Evolutionary conservation across 78 protist genomes (phyloP).

Genomic region (Dictyostelium purpureum): DNA sequence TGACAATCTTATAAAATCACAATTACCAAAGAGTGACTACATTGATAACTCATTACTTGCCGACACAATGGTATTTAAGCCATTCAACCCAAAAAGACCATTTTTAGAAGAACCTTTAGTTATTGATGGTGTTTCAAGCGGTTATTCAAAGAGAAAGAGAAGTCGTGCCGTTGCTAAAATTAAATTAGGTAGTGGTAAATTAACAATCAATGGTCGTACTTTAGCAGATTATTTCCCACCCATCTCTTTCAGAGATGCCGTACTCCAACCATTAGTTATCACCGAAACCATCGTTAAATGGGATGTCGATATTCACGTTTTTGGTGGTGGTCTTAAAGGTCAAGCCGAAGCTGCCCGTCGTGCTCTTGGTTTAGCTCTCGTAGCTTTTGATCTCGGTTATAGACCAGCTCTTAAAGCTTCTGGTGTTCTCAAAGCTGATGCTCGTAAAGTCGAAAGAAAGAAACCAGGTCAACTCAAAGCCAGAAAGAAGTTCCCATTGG

Average conservation of each 20-base stretch:
- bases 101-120: neutral
- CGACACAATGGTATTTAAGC: neutral
- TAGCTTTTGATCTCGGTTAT: constrained; percentile 47
- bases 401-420: constrained; percentile 21
- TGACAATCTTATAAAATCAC: neutral
- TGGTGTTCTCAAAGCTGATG: constrained; percentile 72
- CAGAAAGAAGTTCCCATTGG: constrained; percentile 86
- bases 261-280: constrained; percentile 68
- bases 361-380: constrained; percentile 73
- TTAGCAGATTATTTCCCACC: constrained; percentile 56
- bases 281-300: constrained; percentile 57
- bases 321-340: constrained; percentile 79
- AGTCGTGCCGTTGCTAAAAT: constrained; percentile 26
- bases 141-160: constrained; percentile 68
- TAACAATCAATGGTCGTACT: constrained; percentile 41
- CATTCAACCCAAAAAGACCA: constrained; percentile 42
- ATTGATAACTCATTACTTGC: neutral
- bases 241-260: constrained; percentile 28
- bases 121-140: constrained; percentile 25
- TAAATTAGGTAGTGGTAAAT: constrained; percentile 39
- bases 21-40: no score
- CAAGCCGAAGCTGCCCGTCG: constrained; percentile 81
- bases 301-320: constrained; percentile 11
- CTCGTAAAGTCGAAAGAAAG: constrained; percentile 85
- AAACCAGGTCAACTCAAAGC: constrained; percentile 83